Percentiles rank a stretch among this genome's conserved stretches.
Evolutionary conservation across 148 eudicot genomes (phyloP).

Genomic region (Rhododendron williamsianum): DNA sequence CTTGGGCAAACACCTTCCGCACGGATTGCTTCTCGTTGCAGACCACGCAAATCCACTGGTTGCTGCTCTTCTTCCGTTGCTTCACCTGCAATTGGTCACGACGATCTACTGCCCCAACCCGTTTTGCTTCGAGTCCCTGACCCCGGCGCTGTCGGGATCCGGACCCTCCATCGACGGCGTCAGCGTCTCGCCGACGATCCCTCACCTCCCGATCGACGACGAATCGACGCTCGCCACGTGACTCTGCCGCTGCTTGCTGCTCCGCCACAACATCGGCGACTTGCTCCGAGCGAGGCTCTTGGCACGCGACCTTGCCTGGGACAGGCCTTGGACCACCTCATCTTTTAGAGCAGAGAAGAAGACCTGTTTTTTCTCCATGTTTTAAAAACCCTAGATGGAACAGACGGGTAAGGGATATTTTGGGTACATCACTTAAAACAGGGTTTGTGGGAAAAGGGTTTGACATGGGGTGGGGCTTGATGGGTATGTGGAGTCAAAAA

Average conservation of each 20-base stretch:
- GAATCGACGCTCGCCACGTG: conserved; percentile 24
- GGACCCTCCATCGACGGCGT: conserved; percentile 82
- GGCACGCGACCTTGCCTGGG: conserved; percentile 62
- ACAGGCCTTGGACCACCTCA: conserved; percentile 67
- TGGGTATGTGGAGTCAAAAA: too few species aligned
- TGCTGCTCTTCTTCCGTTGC: too few species aligned
- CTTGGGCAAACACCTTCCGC: too few species aligned
- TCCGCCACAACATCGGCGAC: conserved; percentile 58
- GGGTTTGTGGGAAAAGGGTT: too few species aligned
- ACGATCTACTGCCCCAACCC: conserved; percentile 34
- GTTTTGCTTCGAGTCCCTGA: conserved; percentile 43
- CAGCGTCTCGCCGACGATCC: conserved; percentile 47
- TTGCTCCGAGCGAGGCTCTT: conserved; percentile 41
- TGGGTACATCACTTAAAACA: too few species aligned
- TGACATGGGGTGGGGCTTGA: too few species aligned
- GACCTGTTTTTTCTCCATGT: conserved; percentile 66
- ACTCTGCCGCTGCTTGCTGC: conserved; percentile 18
- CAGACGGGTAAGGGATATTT: too few species aligned
- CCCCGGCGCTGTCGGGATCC: conserved; percentile 41
- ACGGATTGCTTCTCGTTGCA: too few species aligned
- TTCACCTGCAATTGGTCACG: too few species aligned
- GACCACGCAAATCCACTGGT: too few species aligned
- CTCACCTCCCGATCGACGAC: conserved; percentile 33
- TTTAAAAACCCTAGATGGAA: neutral
- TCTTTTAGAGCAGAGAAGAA: conserved; percentile 71